Evolutionary conservation across 805 yeast genomes (phyloP), one percentile per base, ranked within the genome.

Genomic region (Ogataea thermomethanolica): DNA sequence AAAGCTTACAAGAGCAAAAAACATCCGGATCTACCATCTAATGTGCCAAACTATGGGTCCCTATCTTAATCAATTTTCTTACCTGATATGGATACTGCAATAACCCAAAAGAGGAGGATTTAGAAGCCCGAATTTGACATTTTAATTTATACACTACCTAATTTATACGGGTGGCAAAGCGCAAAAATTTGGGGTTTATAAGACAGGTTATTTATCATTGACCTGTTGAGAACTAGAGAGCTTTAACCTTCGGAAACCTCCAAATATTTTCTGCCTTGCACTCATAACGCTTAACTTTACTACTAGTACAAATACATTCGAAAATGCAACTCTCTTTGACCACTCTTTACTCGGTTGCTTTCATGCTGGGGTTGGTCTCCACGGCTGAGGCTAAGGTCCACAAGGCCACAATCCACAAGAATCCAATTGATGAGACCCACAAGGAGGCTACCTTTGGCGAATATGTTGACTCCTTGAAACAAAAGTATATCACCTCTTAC

Each of bases 391-490:
- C 76, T 38, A 73, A 66, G 40, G 70, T 64, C 22, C 74, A 69
- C 54, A 61, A 70, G 12, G 71, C 77, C 32, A 65, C 69, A 41
- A 65, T 77, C 50, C 58, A 66, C 44, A 75, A 72, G 57, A 64
- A 73, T 26, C 72, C 79, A 2, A 56, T 58, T 28, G 70, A 69
- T 17, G 78, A 74, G 24, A 62, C 74, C 12, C 67, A 73, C 43
- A 65, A 66, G 37, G 74, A 73, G 35, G 53, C 60, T 37, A 58
- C 64, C 10, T 76, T 71, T 52, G 45, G 52, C n/a, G 74, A 73
- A 31, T 76, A 76, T 53, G 68, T 75, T 38, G 47, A 55, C n/a
- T 67, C 74, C 2, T 61, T 77, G 47, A 71, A 75, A 44, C 55
- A 65, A 53, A 76, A 74, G 56, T 77, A 77, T 52, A 50, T 73